phyloP scores from a whole-genome alignment of 768 basidiomycete genomes.

The Rickenella mellea region DNA sequence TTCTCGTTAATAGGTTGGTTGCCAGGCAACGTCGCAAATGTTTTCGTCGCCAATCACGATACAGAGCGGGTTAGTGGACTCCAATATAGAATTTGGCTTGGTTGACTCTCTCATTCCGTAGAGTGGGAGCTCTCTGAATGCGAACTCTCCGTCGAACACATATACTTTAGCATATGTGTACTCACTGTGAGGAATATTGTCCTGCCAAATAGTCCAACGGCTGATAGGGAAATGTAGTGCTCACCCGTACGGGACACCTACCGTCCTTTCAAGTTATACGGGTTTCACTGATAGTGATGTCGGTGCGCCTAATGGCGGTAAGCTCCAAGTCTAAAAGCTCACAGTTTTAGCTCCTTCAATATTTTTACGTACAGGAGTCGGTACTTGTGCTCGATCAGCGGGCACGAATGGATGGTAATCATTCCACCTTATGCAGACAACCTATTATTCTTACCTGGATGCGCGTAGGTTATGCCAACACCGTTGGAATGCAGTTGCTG shows the following conservation, averaged over 20 bases:
- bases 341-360: not conserved
- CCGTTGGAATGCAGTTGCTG: conserved; percentile 15
- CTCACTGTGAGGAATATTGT: conserved; percentile 28
- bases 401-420: conserved; percentile 15
- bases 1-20: conserved; percentile 42
- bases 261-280: conserved; percentile 48
- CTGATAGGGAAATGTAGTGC: conserved; percentile 21
- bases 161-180: conserved; percentile 53
- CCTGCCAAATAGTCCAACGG: not conserved
- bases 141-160: conserved; percentile 54
- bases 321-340: not conserved
- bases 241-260: conserved; percentile 58
- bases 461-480: conserved; percentile 15
- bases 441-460: not conserved
- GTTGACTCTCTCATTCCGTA: conserved; percentile 6
- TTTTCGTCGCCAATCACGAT: conserved; percentile 63
- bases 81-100: not conserved
- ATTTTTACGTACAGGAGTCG: conserved; percentile 5
- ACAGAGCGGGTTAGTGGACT: conserved; percentile 40
- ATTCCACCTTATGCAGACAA: too few species aligned
- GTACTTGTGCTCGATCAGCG: conserved; percentile 11
- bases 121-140: conserved; percentile 46
- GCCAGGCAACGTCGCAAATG: conserved; percentile 40
- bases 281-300: conserved; percentile 38
- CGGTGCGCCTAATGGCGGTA: conserved; percentile 53